Conservation (phyloP, 805 yeast genomes). For the Yarrowia hollandica region DNA sequence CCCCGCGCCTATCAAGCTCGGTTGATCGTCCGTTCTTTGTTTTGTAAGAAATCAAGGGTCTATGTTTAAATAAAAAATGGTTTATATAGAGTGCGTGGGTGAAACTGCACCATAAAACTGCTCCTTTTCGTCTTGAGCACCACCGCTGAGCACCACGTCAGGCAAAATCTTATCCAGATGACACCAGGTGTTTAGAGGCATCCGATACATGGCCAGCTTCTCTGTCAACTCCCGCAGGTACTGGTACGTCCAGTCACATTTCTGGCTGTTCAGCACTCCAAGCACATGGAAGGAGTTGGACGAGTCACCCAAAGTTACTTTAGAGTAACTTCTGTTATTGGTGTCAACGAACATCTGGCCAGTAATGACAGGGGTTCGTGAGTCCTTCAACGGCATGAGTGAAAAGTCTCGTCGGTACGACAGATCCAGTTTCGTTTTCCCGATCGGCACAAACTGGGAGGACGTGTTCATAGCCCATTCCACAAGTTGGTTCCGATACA, state of each 20-base stretch:
- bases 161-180: constrained; percentile 14
- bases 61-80: constrained; percentile 2
- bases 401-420: constrained; percentile 9
- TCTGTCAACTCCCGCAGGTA: constrained; percentile 8
- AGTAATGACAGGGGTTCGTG: constrained; percentile 5
- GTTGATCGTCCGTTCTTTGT: neutral
- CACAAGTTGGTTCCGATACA: constrained; percentile 18
- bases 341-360: constrained; percentile 22
- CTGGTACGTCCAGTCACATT: constrained; percentile 20
- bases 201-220: constrained; percentile 6
- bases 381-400: neutral
- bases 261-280: neutral
- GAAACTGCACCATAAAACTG: neutral
- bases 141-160: constrained; percentile 5
- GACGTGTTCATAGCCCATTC: constrained; percentile 18
- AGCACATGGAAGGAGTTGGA: constrained; percentile 10
- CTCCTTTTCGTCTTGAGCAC: neutral
- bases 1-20: constrained; percentile 7
- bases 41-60: constrained; percentile 6
- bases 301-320: constrained; percentile 14
- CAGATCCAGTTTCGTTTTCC: constrained; percentile 9
- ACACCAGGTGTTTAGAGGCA: constrained; percentile 20
- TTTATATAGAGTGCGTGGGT: constrained; percentile 9
- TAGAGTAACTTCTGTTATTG: constrained; percentile 10
- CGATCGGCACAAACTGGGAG: constrained; percentile 1